phyloP scores from a whole-genome alignment of 2,329 filamentous ascomycete species.

The Xylaria polymorpha region DNA sequence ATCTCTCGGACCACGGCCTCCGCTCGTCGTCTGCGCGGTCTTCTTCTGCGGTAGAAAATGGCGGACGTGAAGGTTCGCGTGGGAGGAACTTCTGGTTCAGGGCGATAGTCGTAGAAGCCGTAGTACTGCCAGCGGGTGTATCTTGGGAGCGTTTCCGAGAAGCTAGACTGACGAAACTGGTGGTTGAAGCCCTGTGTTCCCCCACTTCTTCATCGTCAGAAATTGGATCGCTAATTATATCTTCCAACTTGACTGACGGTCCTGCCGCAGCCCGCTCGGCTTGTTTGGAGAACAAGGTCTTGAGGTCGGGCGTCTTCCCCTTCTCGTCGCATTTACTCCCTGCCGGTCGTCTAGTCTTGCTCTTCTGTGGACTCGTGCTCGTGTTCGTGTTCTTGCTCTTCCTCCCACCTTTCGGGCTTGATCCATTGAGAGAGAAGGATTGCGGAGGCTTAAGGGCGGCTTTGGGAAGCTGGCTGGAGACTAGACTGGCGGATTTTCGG shows the following conservation, averaged over 20 bases:
- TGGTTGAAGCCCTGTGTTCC: conserved; percentile 60
- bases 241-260: conserved; percentile 55
- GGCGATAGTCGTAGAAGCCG: conserved; percentile 33
- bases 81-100: conserved; percentile 65
- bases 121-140: conserved; percentile 45
- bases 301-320: conserved; percentile 66
- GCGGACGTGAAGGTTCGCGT: conserved; percentile 51
- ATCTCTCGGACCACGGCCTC: conserved; percentile 89
- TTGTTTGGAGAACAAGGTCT: conserved; percentile 71
- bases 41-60: conserved; percentile 53
- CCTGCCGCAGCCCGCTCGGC: conserved; percentile 60
- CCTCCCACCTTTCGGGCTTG: conserved; percentile 42
- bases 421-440: conserved; percentile 44
- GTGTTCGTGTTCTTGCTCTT: conserved; percentile 53
- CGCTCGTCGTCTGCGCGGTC: conserved; percentile 68
- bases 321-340: conserved; percentile 60
- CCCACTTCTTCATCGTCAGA: conserved; percentile 70
- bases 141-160: conserved; percentile 65
- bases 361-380: conserved; percentile 61
- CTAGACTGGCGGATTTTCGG: conserved; percentile 41
- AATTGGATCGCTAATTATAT: conserved; percentile 67
- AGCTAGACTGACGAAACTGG: conserved; percentile 67
- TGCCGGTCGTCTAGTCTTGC: conserved; percentile 46
- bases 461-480: conserved; percentile 41
- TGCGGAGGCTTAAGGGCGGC: conserved; percentile 45